Conservation (phyloP, 345 rosid species). For the Brassica napus region DNA sequence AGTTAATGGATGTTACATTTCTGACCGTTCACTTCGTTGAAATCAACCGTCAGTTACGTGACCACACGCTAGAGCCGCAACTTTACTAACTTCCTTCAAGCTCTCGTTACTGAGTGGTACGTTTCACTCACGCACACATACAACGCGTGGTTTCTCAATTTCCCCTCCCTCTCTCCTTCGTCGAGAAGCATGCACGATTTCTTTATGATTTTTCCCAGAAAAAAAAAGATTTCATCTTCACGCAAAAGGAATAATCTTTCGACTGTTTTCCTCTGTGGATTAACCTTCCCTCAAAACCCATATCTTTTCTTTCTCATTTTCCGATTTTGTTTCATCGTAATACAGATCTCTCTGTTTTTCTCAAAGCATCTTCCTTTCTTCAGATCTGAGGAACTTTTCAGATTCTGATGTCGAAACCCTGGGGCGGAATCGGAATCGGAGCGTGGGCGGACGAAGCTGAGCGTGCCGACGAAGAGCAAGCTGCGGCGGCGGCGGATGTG, state of each 20-base stretch:
- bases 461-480: constrained; percentile 67
- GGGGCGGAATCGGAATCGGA: constrained; percentile 73
- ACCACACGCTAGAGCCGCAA: background rate
- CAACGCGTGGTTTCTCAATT: background rate
- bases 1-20: background rate
- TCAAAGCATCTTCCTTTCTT: background rate
- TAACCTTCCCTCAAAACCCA: constrained; percentile 22
- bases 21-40: constrained; percentile 15
- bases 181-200: constrained; percentile 30
- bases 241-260: constrained; percentile 21
- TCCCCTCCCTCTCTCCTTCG: constrained; percentile 29
- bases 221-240: constrained; percentile 4
- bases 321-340: background rate
- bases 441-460: constrained; percentile 98
- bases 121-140: background rate
- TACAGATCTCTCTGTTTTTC: constrained; percentile 12
- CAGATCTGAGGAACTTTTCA: background rate
- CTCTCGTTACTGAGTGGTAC: constrained; percentile 1
- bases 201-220: background rate
- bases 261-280: constrained; percentile 22
- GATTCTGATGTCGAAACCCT: constrained; percentile 58
- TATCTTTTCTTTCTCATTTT: background rate
- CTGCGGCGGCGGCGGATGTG: constrained; percentile 43
- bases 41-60: constrained; percentile 28
- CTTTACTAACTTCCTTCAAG: background rate